Conservation (phyloP, 352 stramenopile species). For the Globisporangium uncinulatum region DNA sequence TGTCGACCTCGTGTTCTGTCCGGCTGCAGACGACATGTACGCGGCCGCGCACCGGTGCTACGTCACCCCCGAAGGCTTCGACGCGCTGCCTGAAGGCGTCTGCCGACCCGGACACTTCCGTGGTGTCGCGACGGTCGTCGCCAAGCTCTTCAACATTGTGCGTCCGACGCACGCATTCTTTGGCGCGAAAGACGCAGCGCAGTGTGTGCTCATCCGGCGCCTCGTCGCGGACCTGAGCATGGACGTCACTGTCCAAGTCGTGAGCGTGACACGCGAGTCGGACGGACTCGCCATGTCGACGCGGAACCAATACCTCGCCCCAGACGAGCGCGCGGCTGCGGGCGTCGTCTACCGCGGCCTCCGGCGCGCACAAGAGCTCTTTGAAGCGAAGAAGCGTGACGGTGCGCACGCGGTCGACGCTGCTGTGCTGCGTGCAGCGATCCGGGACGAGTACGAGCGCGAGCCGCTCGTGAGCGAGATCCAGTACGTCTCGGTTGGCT, state of each 20-base stretch:
- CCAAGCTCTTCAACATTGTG: conserved; percentile 99
- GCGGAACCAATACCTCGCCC: conserved; percentile 96
- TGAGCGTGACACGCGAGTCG: conserved; percentile 90
- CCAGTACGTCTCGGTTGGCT: conserved; percentile 96
- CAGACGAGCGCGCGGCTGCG: conserved; percentile 84
- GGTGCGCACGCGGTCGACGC: conserved; percentile 22
- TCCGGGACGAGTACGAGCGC: conserved; percentile 46
- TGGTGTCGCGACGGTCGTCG: conserved; percentile 98
- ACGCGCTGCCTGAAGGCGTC: conserved; percentile 90
- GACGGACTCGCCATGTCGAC: conserved; percentile 97
- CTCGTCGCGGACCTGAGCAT: conserved; percentile 97
- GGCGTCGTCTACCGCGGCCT: conserved; percentile 87
- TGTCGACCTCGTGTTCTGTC: conserved; percentile 91
- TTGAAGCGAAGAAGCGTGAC: conserved; percentile 16
- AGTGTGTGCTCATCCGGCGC: conserved; percentile 94
- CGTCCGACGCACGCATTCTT: conserved; percentile 96
- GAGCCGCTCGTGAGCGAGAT: conserved; percentile 92
- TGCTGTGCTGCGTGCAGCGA: conserved; percentile 27
- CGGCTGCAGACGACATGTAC: conserved; percentile 87
- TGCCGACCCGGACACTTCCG: conserved; percentile 96
- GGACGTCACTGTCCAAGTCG: conserved; percentile 88
- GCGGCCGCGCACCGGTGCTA: conserved; percentile 79
- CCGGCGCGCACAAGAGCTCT: conserved; percentile 37
- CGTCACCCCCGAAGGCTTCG: conserved; percentile 92
- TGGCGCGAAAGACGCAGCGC: conserved; percentile 98